Evolutionary conservation across 2,329 filamentous ascomycete species (phyloP).

Genomic region (Botrytis porri): DNA sequence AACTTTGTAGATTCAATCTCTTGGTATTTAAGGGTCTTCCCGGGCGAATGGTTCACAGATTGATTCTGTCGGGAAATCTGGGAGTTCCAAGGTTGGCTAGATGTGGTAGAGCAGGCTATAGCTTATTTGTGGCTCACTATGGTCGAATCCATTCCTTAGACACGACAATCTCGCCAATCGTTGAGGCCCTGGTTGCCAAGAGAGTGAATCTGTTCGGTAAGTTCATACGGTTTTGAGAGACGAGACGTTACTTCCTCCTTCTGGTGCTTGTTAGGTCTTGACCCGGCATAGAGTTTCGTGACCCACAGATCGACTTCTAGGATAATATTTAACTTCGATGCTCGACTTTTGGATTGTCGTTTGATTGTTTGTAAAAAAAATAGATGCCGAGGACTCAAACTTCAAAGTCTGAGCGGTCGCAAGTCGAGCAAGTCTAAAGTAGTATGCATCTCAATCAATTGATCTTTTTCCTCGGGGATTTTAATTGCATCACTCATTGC

Average conservation of each 20-base stretch:
- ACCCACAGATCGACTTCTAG: neutral
- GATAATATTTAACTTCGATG: neutral
- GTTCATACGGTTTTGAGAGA: neutral
- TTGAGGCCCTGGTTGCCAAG: neutral
- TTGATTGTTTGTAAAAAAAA: neutral
- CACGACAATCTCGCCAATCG: neutral
- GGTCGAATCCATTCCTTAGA: neutral
- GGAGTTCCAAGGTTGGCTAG: too few species aligned
- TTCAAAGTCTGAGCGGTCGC: neutral
- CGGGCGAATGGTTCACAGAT: neutral
- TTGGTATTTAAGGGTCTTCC: neutral
- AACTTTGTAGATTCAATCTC: neutral
- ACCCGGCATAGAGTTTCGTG: neutral
- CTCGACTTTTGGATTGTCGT: too few species aligned
- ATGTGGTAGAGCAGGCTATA: neutral
- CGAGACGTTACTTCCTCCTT: neutral
- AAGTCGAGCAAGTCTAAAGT: neutral
- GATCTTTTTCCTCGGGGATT: neutral
- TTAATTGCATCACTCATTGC: neutral
- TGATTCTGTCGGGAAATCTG: neutral
- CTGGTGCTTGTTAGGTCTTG: neutral
- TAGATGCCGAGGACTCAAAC: neutral
- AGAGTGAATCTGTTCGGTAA: neutral
- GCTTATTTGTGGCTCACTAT: too few species aligned
- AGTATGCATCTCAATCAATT: neutral